Conservation (phyloP, 495 filamentous ascomycete genomes). For the Podospora bellae-mahoneyi region DNA sequence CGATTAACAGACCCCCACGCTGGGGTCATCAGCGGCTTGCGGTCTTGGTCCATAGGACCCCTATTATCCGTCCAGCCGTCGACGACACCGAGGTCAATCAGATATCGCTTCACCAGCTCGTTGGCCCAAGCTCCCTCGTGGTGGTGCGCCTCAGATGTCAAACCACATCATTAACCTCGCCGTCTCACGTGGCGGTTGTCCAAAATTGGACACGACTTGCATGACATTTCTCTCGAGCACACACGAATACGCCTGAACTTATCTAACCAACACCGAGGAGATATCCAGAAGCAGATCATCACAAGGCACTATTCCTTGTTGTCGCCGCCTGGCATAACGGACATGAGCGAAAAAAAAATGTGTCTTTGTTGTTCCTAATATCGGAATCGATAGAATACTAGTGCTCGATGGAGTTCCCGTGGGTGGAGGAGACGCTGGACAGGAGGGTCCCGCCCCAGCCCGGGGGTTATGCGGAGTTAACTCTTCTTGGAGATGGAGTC, state of each 20-base stretch:
- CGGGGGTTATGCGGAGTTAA: constrained; percentile 3
- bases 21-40: constrained; percentile 7
- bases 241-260: background rate
- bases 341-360: constrained; percentile 6
- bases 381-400: background rate
- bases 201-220: background rate
- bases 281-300: background rate
- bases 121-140: background rate
- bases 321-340: background rate
- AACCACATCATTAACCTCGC: background rate
- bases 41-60: background rate
- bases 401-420: background rate
- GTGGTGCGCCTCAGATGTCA: background rate
- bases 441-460: background rate
- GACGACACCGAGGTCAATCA: background rate
- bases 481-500: background rate
- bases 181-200: constrained; percentile 3
- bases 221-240: background rate
- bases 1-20: background rate
- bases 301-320: background rate
- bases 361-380: background rate
- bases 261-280: background rate
- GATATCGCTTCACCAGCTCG: constrained; percentile 4
- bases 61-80: background rate
- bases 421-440: background rate